Evolutionary conservation across 2,329 filamentous ascomycete species (phyloP), one percentile per base, ranked within the genome.

Genomic region (Elsinoe arachidis): DNA sequence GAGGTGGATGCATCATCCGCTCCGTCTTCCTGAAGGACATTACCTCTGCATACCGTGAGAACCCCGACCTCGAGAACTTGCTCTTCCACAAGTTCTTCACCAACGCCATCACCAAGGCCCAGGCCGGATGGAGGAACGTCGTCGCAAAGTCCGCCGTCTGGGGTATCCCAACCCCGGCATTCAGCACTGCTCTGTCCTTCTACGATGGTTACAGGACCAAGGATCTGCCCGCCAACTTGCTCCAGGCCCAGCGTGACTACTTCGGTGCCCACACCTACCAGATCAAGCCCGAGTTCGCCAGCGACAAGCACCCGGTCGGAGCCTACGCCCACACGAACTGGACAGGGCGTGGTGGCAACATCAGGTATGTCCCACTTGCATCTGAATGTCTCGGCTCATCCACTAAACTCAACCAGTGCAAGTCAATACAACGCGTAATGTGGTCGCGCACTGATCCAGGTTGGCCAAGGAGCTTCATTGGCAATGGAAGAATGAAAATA

Each of bases 11-110:
- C 84, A 99, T 99, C 70, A 99, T 99, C 79, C 92, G 93, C 76
- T 97, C 93, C 65, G 93, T 99, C 72, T 99, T 99, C 90, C 80
- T 99, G 65, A 97, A 97, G 86, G 92, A 99, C 75, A 99, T 99
- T 78, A 99, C 93, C 68, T 86, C 86, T 65, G 93, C 93, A 56
- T 99, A 96, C 85, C 92, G 92, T 78, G 85, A 83, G 66, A 85
- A 96, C 81, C 88, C 90, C 64, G 87, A 96, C 64, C 87, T 99
- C 64, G 87, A 96, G 85, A 99, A 99, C 83, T 80, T 99, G 67
- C 84, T 99, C 67, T 99, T 97, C 76, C 90, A 96, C 75, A 88
- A 95, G 74, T 99, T 99, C 86, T 99, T 99, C 88, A 96, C 95
- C 83, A 89, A 93, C 80, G 93, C 93, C 68, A 99, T 99, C 76